Evolutionary conservation across 228 moss, liverwort and hornwort species (phyloP).

Genomic region (Sphagnum fallax): DNA sequence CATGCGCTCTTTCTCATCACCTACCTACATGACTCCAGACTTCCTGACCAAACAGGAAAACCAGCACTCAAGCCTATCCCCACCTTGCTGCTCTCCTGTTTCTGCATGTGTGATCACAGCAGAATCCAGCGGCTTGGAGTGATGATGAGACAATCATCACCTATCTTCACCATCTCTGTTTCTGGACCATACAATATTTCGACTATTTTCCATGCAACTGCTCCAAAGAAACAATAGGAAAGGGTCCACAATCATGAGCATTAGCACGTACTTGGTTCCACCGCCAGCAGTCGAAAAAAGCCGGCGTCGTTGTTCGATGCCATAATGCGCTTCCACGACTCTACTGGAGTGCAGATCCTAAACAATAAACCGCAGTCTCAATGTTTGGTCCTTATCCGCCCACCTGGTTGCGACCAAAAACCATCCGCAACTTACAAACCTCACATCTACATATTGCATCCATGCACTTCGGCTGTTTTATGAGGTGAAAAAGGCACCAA

Average conservation of each 20-base stretch:
- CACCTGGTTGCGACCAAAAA: no score
- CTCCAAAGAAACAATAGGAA: conserved; percentile 1
- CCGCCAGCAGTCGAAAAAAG: conserved; percentile 50
- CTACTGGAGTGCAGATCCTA: no score
- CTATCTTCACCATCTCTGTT: neutral
- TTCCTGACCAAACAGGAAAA: no score
- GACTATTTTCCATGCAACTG: neutral
- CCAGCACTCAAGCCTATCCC: no score
- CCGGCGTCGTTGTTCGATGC: conserved; percentile 39
- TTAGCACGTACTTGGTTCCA: conserved; percentile 45
- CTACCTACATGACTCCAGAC: no score
- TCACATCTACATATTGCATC: no score
- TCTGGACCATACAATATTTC: neutral
- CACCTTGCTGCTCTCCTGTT: neutral
- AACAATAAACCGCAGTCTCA: no score
- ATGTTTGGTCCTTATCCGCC: no score
- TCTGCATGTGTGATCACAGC: neutral
- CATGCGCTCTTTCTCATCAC: no score
- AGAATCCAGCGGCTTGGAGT: neutral
- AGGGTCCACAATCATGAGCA: conserved; percentile 4
- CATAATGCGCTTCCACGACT: conserved; percentile 23
- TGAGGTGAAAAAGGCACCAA: no score
- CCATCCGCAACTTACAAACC: no score
- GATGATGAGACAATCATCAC: neutral
- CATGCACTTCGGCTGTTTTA: no score